phyloP scores from a whole-genome alignment of 768 basidiomycete species.

The Boletus sp. region DNA sequence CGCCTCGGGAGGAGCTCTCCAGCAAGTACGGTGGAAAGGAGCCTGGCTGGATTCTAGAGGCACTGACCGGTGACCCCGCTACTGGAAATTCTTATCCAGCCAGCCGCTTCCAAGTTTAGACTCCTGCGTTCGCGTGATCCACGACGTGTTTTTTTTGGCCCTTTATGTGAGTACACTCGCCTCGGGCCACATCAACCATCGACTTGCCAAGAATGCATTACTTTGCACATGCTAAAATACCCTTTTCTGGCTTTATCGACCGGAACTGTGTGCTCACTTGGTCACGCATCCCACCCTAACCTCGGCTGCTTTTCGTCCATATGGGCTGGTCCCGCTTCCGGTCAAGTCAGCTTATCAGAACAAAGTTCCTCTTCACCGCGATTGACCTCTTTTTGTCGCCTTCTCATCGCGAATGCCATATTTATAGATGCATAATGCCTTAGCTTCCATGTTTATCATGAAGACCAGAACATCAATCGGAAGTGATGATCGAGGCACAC shows the following conservation, averaged over 20 bases:
- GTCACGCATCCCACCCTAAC: neutral
- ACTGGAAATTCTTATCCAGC: neutral
- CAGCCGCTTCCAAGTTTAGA: neutral
- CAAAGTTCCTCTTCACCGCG: neutral
- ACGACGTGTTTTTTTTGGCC: neutral
- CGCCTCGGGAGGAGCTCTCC: too few species aligned
- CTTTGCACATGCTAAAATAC: neutral
- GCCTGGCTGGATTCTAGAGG: too few species aligned
- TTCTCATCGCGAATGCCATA: neutral
- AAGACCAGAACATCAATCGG: neutral
- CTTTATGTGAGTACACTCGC: neutral
- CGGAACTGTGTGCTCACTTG: neutral
- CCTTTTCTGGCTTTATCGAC: neutral
- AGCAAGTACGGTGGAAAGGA: too few species aligned
- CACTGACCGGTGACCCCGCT: too few species aligned
- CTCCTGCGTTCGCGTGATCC: neutral
- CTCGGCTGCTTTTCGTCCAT: conserved; percentile 1
- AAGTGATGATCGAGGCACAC: neutral
- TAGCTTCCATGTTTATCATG: neutral
- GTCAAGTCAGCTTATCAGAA: neutral
- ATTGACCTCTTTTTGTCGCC: neutral
- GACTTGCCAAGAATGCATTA: neutral
- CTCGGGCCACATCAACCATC: neutral
- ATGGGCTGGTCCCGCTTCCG: neutral
- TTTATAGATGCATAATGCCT: neutral